Evolutionary conservation across 148 eudicot species (phyloP).

Genomic region (Dianthus caryophyllus): DNA sequence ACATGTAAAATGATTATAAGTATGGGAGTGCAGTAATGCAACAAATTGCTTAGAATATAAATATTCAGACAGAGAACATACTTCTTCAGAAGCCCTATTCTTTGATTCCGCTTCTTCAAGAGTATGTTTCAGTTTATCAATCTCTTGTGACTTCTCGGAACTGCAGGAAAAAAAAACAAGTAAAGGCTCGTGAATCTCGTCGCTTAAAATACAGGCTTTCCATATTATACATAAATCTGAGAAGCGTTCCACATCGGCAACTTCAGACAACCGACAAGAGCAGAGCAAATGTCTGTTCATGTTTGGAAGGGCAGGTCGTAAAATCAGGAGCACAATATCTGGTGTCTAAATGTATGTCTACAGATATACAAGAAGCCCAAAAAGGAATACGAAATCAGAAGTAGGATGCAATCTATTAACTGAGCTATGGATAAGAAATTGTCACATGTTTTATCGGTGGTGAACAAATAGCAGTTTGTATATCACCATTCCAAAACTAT

Average conservation of each 20-base stretch:
- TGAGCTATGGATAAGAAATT: neutral
- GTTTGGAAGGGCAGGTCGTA: neutral
- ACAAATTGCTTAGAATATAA: neutral
- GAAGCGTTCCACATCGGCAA: neutral
- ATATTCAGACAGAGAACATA: conserved; percentile 21
- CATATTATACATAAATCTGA: conserved; percentile 7
- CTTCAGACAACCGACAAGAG: neutral
- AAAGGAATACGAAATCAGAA: neutral
- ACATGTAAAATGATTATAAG: neutral
- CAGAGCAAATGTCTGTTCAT: neutral
- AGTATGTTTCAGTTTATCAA: conserved; percentile 49
- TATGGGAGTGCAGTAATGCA: conserved; percentile 1
- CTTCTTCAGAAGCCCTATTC: conserved; percentile 43
- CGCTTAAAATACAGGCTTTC: neutral
- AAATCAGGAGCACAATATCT: neutral
- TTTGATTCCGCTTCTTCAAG: conserved; percentile 39
- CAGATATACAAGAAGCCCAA: neutral
- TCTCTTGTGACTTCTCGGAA: conserved; percentile 46
- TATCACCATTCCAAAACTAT: neutral
- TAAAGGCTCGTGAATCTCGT: conserved; percentile 5
- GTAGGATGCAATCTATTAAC: neutral
- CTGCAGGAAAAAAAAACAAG: conserved; percentile 33
- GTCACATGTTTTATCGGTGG: neutral
- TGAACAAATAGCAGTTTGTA: neutral
- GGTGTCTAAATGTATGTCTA: neutral